Base-by-base conservation (phyloP, 2,329 filamentous ascomycete genomes). In the Fusarium virguliforme region DNA sequence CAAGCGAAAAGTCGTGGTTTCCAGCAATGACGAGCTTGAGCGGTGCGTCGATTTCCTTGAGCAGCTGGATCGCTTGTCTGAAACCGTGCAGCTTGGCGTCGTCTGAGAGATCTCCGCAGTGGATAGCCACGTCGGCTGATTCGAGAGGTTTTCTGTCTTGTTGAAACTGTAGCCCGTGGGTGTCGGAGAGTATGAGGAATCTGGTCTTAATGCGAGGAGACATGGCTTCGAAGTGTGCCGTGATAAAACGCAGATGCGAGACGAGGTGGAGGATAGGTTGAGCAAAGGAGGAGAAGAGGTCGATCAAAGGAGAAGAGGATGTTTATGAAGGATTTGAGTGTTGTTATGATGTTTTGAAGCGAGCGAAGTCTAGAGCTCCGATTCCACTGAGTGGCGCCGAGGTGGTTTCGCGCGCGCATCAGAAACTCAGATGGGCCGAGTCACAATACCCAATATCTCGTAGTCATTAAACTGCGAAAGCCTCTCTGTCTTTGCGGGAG, bases 21-120 rank as follows among this genome's bases (percentile, higher is more conserved):
- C 86, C 85, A 2, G 85, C 80, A 46, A 88, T 87, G 7, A 83
- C 77, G 1, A 88, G 71, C 60, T 87, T 88, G 4, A 86, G 74
- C 0, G 83, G 81, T 0, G 85, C 84, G 1, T 83, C 63, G 15
- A 87, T 75, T 0, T 55, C 56, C 8, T 78, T 70, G 0, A 88
- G 77, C 0, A 84, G 72, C 2, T 77, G 61, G 5, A 87, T 73
- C 0, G 83, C 77, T 3, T 72, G 66, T 24, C 67, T 73, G 46
- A 82, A 84, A 48, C 85, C 83, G 0, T 77, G 55, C 0, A 86
- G 54, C 28, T 80, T 84, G 1, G 85, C 86, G 24, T 79, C 74
- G 0, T 82, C 70, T 0, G 85, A 87, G 4, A 88, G 78, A 48
- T 88, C 85, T 9, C 85, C 85, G 60, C 85, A 86, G 70, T 87